Conservation (phyloP, 2,329 filamentous ascomycete genomes). For the Diaporthe sp. region DNA sequence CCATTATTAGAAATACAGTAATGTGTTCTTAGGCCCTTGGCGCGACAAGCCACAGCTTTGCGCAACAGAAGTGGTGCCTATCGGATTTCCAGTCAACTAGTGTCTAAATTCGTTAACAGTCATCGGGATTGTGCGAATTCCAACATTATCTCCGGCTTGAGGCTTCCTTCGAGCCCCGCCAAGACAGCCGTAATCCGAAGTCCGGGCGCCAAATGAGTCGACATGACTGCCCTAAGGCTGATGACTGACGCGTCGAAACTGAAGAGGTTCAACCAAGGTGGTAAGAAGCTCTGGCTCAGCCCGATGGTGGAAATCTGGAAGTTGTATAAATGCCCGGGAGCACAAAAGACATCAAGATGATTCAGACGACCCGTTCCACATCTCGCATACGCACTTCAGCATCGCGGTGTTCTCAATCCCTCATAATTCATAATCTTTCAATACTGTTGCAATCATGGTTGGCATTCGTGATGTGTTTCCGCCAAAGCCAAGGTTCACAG, state of each 20-base stretch:
- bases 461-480: slow-evolving; percentile 10
- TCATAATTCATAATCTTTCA: background rate
- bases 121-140: background rate
- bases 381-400: background rate
- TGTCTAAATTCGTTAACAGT: background rate
- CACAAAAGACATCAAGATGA: background rate
- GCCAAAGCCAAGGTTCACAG: slow-evolving; percentile 10
- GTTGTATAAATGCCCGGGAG: background rate
- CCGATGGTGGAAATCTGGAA: background rate
- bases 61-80: slow-evolving; percentile 7
- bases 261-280: background rate
- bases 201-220: background rate
- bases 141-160: slow-evolving; percentile 10
- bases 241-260: background rate
- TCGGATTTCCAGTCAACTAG: slow-evolving; percentile 2
- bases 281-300: background rate
- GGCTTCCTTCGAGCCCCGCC: background rate
- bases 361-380: background rate
- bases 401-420: too few species aligned
- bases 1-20: background rate
- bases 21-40: background rate
- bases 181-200: slow-evolving; percentile 13
- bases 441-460: background rate
- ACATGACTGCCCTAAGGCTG: background rate
- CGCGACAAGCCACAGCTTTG: slow-evolving; percentile 50